Base-by-base conservation (phyloP, 768 basidiomycete species). In the Tylopilus subfusipes region DNA sequence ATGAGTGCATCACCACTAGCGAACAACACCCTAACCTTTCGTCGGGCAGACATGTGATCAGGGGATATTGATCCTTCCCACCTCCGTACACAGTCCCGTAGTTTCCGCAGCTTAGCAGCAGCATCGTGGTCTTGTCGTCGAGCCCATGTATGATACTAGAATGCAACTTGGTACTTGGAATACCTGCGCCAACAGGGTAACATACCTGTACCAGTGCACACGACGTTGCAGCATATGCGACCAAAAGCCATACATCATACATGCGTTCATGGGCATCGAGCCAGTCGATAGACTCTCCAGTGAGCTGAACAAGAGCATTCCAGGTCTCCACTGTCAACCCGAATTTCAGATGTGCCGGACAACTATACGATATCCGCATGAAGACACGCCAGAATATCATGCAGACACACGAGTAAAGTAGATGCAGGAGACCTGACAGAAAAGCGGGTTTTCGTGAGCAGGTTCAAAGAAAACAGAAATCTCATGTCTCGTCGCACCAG, bases 341-440 rank as follows among this genome's bases (percentile, higher is more conserved):
- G 63, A 96, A 93, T 67, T 90, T 94, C 65, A 96, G 81, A 65
- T 97, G 93, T 12, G 82, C 82, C 10, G 96, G 94, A 66, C 91
- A 90, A 19, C 85, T 80, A 74, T 97, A 98, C 54, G 91, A 93
- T 72, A 98, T 93, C 48, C 96, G 84, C 92, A 98, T 95, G 76
- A 98, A 98, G 30, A 97, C 93, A 47, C 96, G 88, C 86, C 93
- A 97, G 73, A 97, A 95, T 70, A 98, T 90, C 85, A 98, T 97
- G 61, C 85, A 87, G 42, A 98, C 85, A 65, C 90, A 93, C 29
- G 89, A 82, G 68, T 91, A 94, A 38, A 93, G 78, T 49, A 98
- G 71, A 70, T 97, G 94, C 22, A 99, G 76, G 52, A 97, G 76
- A 39, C 96, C 95, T 91, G 61, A 21, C 27, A 18, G 29, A 52